Percentiles rank a stretch among this genome's conserved stretches.
Conservation (phyloP, 176 grass and related monocot genomes). For the Metroxylon sagu region DNA sequence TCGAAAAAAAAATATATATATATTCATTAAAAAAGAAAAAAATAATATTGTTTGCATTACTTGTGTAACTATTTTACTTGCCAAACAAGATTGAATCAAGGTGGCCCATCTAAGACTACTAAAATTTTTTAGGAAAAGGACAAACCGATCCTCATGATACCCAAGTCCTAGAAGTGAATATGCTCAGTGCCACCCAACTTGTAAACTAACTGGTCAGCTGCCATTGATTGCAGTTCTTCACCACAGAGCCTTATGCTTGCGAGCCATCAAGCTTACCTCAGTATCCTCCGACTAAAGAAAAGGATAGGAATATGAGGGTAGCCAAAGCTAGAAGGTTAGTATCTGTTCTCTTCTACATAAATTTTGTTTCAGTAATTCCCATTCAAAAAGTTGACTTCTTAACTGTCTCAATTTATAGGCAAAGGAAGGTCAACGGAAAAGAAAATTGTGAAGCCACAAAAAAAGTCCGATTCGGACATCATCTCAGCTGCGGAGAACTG, state of each 20-base stretch:
- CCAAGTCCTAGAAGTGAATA: no score
- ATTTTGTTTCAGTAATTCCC: constrained; percentile 8
- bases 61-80: no score
- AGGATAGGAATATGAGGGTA: constrained; percentile 59
- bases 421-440: constrained; percentile 46
- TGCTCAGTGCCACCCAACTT: no score
- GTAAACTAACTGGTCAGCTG: neutral
- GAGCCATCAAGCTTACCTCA: constrained; percentile 72
- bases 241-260: constrained; percentile 80
- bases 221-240: constrained; percentile 68
- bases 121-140: no score
- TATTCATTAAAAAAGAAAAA: no score
- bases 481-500: constrained; percentile 42
- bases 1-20: no score
- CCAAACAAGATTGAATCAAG: no score
- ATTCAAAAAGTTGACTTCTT: neutral
- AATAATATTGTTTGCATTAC: no score
- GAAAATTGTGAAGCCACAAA: constrained; percentile 22
- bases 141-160: no score
- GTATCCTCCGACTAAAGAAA: constrained; percentile 92
- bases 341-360: neutral
- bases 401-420: constrained; percentile 33
- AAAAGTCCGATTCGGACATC: constrained; percentile 41
- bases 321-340: constrained; percentile 58
- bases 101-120: no score